Evolutionary conservation across 805 yeast genomes (phyloP).

Genomic region (Candida jianshihensis): DNA sequence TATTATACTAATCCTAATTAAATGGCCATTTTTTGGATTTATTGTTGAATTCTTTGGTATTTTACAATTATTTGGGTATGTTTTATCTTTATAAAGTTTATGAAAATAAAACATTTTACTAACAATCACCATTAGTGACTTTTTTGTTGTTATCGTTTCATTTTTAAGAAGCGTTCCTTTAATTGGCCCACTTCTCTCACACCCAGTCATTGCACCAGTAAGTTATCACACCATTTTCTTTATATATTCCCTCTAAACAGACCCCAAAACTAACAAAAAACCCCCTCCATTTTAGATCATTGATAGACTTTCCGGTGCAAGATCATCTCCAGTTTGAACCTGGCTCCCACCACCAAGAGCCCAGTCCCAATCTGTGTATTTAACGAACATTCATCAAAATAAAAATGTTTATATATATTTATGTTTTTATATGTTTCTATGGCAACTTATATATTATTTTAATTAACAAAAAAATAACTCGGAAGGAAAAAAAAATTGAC

Average conservation of each 20-base stretch:
- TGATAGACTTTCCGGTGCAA: constrained; percentile 60
- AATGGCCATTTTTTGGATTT: constrained; percentile 80
- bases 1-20: constrained; percentile 62
- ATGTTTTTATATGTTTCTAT: neutral
- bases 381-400: no score
- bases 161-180: constrained; percentile 83
- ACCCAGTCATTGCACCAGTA: constrained; percentile 76
- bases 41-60: constrained; percentile 84
- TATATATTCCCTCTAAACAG: no score
- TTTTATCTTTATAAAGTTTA: constrained; percentile 3
- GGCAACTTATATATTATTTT: neutral
- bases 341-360: no score
- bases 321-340: constrained; percentile 56
- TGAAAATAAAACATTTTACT: neutral
- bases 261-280: neutral
- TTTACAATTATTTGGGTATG: constrained; percentile 63
- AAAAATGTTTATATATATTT: no score
- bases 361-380: no score
- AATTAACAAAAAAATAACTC: neutral
- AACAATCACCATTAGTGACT: constrained; percentile 43
- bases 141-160: constrained; percentile 81
- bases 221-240: no score
- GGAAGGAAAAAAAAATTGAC: neutral
- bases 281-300: constrained; percentile 26
- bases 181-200: constrained; percentile 77